phyloP scores from a whole-genome alignment of 1,139 yeast species.

The Blastobotrys apis region DNA sequence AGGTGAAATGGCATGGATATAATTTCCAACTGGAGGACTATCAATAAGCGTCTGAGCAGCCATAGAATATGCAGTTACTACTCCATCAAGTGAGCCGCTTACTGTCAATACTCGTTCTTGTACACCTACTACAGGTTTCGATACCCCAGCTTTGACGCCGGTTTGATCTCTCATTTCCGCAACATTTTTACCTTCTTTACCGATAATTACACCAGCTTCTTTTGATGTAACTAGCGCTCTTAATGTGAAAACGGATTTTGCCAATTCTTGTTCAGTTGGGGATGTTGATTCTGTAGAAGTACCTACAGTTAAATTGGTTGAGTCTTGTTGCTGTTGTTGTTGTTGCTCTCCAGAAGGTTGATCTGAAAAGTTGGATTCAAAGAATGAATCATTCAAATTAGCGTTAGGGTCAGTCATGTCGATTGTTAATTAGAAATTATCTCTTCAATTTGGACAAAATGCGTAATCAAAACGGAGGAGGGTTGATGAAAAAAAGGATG shows the following conservation, averaged over 20 bases:
- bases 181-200: slow-evolving; percentile 79
- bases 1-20: slow-evolving; percentile 47
- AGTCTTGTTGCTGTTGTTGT: slow-evolving; percentile 1
- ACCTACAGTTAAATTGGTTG: background rate
- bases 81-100: slow-evolving; percentile 70
- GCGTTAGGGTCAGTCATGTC: background rate
- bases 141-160: slow-evolving; percentile 83
- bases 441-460: too few relatives aligned
- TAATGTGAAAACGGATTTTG: slow-evolving; percentile 25
- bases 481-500: too few relatives aligned
- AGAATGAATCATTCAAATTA: slow-evolving; percentile 4
- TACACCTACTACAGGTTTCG: slow-evolving; percentile 75
- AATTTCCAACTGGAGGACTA: slow-evolving; percentile 36
- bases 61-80: slow-evolving; percentile 67
- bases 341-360: slow-evolving; percentile 2
- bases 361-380: slow-evolving; percentile 4
- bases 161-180: slow-evolving; percentile 74
- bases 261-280: slow-evolving; percentile 6
- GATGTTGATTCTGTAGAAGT: background rate
- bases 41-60: slow-evolving; percentile 61
- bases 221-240: slow-evolving; percentile 76
- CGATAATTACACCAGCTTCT: slow-evolving; percentile 90
- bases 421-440: too few relatives aligned
- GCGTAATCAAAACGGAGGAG: too few relatives aligned
- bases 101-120: slow-evolving; percentile 82